These are phyloP conservation scores for Actinomortierella wolfii DNA, from an alignment of 371 early-diverging fungal genomes.

Conservation along the genomic window DNA sequence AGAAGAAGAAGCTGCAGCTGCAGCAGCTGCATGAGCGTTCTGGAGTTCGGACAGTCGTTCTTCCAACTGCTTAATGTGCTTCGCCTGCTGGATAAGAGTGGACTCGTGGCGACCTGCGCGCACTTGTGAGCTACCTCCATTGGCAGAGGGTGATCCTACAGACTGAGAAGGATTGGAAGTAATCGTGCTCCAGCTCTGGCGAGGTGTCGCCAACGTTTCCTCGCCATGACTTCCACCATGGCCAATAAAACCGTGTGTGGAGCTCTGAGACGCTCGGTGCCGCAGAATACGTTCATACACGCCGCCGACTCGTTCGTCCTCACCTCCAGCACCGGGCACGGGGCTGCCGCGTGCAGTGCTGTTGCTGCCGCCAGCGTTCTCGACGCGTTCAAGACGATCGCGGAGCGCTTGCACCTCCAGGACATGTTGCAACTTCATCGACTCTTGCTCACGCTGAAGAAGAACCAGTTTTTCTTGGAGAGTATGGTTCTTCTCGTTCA, in stretches of 20 bases:
- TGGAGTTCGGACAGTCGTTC: constrained; percentile 33
- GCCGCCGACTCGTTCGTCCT: constrained; percentile 8
- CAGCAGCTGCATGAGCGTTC: neutral
- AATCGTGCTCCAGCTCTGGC: constrained; percentile 41
- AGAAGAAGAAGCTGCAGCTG: too few relatives aligned
- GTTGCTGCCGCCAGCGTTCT: constrained; percentile 7
- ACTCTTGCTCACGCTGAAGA: constrained; percentile 48
- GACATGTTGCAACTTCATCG: constrained; percentile 45
- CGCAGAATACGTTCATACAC: constrained; percentile 21
- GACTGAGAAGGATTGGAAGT: constrained; percentile 8
- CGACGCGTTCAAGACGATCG: constrained; percentile 36
- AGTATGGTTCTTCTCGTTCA: constrained; percentile 41
- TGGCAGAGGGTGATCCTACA: too few relatives aligned
- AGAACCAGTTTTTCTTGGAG: constrained; percentile 45
- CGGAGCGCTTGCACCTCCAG: constrained; percentile 26
- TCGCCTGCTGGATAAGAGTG: constrained; percentile 36
- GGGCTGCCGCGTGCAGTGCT: too few relatives aligned
- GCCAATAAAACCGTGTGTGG: constrained; percentile 13
- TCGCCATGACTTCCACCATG: constrained; percentile 11
- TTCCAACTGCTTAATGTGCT: constrained; percentile 36
- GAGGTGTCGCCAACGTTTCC: constrained; percentile 36
- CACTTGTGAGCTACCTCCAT: constrained; percentile 1
- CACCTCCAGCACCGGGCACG: constrained; percentile 9
- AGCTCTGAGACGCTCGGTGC: constrained; percentile 17
- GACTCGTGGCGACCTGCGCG: constrained; percentile 38